These are phyloP conservation scores for Chloranthus sessilifolius DNA, from an alignment of 164 flowering plant genomes.

Conservation along the genomic window DNA sequence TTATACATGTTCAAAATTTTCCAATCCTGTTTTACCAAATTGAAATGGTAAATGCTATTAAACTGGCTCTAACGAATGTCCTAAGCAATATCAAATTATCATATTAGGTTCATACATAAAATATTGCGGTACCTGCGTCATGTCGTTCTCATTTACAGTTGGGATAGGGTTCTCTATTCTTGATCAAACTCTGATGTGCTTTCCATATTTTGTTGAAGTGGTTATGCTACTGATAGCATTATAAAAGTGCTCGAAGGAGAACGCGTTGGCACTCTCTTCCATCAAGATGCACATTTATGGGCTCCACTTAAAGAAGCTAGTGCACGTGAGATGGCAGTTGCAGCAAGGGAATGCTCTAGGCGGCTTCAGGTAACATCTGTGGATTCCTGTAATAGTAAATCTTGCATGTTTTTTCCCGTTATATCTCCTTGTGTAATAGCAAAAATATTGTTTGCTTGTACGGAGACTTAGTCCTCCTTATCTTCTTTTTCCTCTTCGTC, in stretches of 20 bases:
- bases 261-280: conserved; percentile 83
- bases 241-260: conserved; percentile 75
- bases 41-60: too few relatives aligned
- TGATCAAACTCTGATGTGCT: conserved; percentile 11
- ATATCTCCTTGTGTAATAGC: too few relatives aligned
- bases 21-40: too few relatives aligned
- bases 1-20: too few relatives aligned
- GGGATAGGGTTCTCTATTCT: background rate
- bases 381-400: background rate
- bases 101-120: too few relatives aligned
- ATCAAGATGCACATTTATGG: conserved; percentile 75
- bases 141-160: background rate
- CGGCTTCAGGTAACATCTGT: conserved; percentile 66
- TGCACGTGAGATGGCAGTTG: conserved; percentile 90
- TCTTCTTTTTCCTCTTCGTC: too few relatives aligned
- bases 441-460: too few relatives aligned
- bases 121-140: too few relatives aligned
- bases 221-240: conserved; percentile 63
- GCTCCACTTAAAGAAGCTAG: conserved; percentile 37
- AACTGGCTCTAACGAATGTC: too few relatives aligned
- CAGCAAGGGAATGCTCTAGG: conserved; percentile 92
- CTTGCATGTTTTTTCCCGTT: background rate
- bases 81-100: too few relatives aligned
- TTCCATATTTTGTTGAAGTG: conserved; percentile 43
- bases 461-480: too few relatives aligned